A percentile compares a stretch with the other conserved stretches of the same genome.
Evolutionary conservation across 257 asterid species (phyloP).

Genomic region (Nicotiana tabacum): DNA sequence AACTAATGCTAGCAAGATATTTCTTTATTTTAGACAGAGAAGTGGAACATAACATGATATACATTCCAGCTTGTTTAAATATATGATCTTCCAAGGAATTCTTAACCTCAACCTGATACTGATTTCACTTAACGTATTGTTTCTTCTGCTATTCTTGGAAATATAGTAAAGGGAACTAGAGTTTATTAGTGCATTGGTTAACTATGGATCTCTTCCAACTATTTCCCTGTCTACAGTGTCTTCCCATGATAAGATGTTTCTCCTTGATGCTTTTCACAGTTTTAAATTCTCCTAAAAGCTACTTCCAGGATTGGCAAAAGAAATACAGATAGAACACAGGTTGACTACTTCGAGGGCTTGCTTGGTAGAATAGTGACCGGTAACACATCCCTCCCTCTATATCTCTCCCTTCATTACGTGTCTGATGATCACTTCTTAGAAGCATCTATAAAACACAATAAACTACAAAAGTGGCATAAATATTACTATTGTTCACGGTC

Average conservation of each 20-base stretch:
- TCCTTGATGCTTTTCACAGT: background rate
- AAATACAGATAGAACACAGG: background rate
- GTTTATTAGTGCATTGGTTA: background rate
- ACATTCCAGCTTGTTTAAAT: background rate
- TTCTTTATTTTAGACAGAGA: background rate
- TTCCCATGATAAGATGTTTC: background rate
- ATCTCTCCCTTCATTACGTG: background rate
- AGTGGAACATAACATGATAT: background rate
- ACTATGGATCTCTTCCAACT: background rate
- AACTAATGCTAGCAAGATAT: background rate
- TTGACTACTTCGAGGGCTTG: background rate
- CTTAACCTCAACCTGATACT: background rate
- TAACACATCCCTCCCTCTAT: background rate
- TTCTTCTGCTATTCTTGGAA: background rate
- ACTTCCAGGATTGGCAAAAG: slow-evolving; percentile 4
- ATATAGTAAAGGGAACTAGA: background rate
- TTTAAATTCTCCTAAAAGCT: background rate
- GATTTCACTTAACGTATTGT: background rate
- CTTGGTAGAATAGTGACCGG: background rate
- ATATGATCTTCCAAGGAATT: background rate
- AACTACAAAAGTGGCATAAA: background rate
- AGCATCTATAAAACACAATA: background rate
- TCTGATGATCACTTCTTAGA: slow-evolving; percentile 3
- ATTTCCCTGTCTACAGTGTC: background rate
- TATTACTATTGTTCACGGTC: background rate